Evolutionary conservation across 345 rosid species (phyloP), one percentile per base, ranked within the genome.

Genomic region (Mangifera indica): DNA sequence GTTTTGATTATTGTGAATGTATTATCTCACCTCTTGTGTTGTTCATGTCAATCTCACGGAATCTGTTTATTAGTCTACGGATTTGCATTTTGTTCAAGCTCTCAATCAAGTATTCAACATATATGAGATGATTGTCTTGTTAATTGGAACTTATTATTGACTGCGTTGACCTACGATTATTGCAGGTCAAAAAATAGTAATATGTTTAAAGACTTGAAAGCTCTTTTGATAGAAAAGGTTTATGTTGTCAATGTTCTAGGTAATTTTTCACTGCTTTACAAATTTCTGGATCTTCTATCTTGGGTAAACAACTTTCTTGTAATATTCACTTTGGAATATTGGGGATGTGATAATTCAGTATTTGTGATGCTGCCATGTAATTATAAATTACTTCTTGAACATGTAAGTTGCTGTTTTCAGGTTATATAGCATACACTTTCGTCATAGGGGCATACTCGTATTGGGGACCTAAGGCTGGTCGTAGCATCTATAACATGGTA

Each of bases 381-480:
- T 45, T 48, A 10, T 20, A 7, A 34, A 42, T 34, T 44, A 70
- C 37, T 54, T 59, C n/a, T 8, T 26, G 75, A 61, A 34, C 44
- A 62, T 54, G 61, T 40, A 26, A 66, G 60, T 63, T 55, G 20
- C 60, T 60, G 59, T 78, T 81, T 75, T 66, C 85, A 94, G 98
- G 98, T 54, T 84, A 89, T 77, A 74, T 89, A 61, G 86, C 86
- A n/a, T 94, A 94, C 90, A 94, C 80, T 81, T 94, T 92, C 55
- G 98, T 94, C 71, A 61, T 94, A 52, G 98, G 98, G 34, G 98
- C 98, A 63, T 94, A 94, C 81, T 92, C 98, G 11, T 94, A 92
- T 71, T 94, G 98, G 98, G 97, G 98, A 5, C 98, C 98, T 53
- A 94, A 94, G 81, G 98, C 98, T 77, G 98, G 97, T 62, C 72